phyloP scores from a whole-genome alignment of 1,139 yeast species.

The Debaryomyces subglobosus region DNA sequence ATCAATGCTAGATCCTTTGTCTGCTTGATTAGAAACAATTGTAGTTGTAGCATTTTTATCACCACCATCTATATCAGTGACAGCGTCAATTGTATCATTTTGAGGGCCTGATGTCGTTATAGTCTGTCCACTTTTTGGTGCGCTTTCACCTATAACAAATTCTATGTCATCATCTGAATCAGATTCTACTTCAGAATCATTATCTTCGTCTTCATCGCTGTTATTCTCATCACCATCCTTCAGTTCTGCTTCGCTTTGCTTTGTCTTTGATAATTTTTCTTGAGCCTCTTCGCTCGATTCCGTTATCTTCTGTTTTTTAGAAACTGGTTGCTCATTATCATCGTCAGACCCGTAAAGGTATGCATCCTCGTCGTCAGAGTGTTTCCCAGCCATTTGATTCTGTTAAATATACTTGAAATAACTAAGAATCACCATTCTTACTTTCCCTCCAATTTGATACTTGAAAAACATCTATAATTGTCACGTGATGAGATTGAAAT shows the following conservation, averaged over 20 bases:
- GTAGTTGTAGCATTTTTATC: slow-evolving; percentile 28
- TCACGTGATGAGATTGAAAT: background rate
- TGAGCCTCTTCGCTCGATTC: slow-evolving; percentile 19
- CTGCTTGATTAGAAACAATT: slow-evolving; percentile 33
- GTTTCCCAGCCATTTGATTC: slow-evolving; percentile 23
- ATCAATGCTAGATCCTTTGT: slow-evolving; percentile 57
- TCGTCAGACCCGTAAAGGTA: slow-evolving; percentile 80
- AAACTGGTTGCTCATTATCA: slow-evolving; percentile 33
- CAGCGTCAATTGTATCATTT: slow-evolving; percentile 25
- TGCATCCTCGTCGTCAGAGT: slow-evolving; percentile 76
- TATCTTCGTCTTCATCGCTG: slow-evolving; percentile 36
- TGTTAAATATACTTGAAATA: background rate
- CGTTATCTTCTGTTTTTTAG: slow-evolving; percentile 24
- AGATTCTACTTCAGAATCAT: slow-evolving; percentile 39
- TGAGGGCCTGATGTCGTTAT: slow-evolving; percentile 26
- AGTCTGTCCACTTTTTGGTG: slow-evolving; percentile 24
- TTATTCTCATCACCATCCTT: slow-evolving; percentile 29
- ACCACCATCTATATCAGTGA: slow-evolving; percentile 50
- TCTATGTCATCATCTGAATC: slow-evolving; percentile 50
- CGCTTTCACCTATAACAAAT: slow-evolving; percentile 36
- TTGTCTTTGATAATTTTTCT: slow-evolving; percentile 22
- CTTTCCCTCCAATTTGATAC: background rate
- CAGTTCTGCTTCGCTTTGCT: slow-evolving; percentile 28
- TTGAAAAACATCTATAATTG: background rate
- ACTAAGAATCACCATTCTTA: background rate